A percentile compares a stretch with the other conserved stretches of the same genome.
Evolutionary conservation across 1,284 basidiomycete genomes (phyloP).

Genomic region (Trichosporon inkin): DNA sequence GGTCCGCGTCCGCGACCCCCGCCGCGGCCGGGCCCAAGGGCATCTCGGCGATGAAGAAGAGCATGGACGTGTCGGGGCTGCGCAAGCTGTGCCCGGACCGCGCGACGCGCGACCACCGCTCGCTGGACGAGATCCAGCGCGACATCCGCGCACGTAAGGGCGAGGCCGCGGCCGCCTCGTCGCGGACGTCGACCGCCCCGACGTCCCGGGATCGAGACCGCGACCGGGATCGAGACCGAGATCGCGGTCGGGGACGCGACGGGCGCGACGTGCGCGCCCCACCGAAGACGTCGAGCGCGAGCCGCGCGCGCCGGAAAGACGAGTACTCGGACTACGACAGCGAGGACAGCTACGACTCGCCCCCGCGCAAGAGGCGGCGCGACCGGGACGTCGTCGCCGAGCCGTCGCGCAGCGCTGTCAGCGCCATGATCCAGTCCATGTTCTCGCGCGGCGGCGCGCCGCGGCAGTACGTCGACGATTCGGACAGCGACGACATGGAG

Average conservation of each 20-base stretch:
- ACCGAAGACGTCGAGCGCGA: neutral
- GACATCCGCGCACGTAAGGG: slow-evolving; percentile 31
- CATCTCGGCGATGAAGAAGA: slow-evolving; percentile 22
- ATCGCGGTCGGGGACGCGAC: slow-evolving; percentile 1
- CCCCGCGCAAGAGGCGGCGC: slow-evolving; percentile 16
- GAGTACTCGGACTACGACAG: slow-evolving; percentile 13
- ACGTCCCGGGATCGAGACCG: slow-evolving; percentile 5
- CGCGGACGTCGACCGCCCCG: neutral
- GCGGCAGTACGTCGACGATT: slow-evolving; percentile 25
- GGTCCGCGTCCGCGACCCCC: neutral
- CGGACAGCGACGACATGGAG: slow-evolving; percentile 43
- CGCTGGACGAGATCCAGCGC: slow-evolving; percentile 41
- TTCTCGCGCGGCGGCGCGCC: slow-evolving; percentile 20
- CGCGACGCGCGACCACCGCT: slow-evolving; percentile 35
- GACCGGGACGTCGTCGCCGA: slow-evolving; percentile 11
- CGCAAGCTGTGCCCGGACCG: slow-evolving; percentile 40
- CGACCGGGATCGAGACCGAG: slow-evolving; percentile 10
- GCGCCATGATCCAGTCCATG: slow-evolving; percentile 23
- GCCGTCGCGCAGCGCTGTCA: slow-evolving; percentile 15
- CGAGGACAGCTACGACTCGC: slow-evolving; percentile 13
- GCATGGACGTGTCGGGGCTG: slow-evolving; percentile 23
- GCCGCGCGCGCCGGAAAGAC: slow-evolving; percentile 10
- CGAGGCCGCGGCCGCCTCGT: neutral
- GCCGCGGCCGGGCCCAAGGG: slow-evolving; percentile 7
- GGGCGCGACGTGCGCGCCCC: slow-evolving; percentile 2